Evolutionary conservation across 805 yeast genomes (phyloP), one percentile per base, ranked within the genome.

Genomic region (Metschnikowia santaceciliae): DNA sequence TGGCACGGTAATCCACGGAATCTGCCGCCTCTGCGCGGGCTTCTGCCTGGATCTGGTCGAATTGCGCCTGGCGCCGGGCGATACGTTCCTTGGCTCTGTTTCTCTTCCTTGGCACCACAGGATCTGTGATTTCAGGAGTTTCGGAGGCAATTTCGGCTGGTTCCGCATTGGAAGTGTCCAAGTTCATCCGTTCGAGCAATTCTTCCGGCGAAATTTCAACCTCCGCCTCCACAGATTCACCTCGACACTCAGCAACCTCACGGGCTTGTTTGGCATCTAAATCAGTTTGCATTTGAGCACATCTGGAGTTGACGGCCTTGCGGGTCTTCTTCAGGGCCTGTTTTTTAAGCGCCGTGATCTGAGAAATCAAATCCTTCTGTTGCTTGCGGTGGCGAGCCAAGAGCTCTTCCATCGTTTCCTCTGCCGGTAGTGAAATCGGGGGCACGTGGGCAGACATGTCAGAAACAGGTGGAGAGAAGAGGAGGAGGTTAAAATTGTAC

Each of bases 21-120:
- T 66, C 63, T 1, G 70, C 75, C 0, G 96, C 91, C 63, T 92
- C 97, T 20, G 67, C 67, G 13, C 73, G 72, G 0, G 97, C 97
- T 56, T 88, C 84, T 30, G 77, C 79, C 57, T 80, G 77, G 46
- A 87, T 72, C 46, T 74, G 73, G 26, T 80, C 83, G 17, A 83
- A 75, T 51, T 84, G 86, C 1, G 86, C 89, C 43, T 88, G 83
- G 51, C 96, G 76, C 62, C 78, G 81, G 0, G 92, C 95, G 22
- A 90, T 63, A 59, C 88, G 77, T 61, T 90, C 97, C 68, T 86
- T 88, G 55, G 89, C 94, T 49, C 97, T 77, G 64, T 92, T 92
- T 43, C 92, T 40, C 39, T 49, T 76, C 60, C 80, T 81, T 38
- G 62, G 53, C 63, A 69, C 66, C 65, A 23, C 13, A 11, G 1